A percentile compares a stretch with the other conserved stretches of the same genome.
phyloP scores from a whole-genome alignment of 495 filamentous ascomycete species.

The Xylaria bambusicola region DNA sequence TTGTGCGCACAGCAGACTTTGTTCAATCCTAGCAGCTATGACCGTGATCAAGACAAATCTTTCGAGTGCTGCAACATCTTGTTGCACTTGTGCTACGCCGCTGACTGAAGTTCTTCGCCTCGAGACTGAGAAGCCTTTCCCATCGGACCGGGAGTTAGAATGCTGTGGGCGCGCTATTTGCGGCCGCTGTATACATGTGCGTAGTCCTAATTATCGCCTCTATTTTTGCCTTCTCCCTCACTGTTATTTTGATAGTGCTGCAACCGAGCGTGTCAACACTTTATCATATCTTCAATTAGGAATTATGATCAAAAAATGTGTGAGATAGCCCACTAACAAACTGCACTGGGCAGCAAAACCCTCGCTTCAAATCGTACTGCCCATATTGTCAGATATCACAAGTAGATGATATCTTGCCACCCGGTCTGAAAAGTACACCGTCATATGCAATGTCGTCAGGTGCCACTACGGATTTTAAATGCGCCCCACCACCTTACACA shows the following conservation, averaged over 20 bases:
- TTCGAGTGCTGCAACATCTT: conserved; percentile 46
- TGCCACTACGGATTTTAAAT: conserved; percentile 23
- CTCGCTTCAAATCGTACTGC: conserved; percentile 70
- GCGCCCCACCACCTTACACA: conserved; percentile 46
- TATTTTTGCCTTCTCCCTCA: too few relatives aligned
- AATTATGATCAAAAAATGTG: neutral
- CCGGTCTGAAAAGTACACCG: conserved; percentile 59
- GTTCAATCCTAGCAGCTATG: too few relatives aligned
- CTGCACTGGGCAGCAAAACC: conserved; percentile 54
- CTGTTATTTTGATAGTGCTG: neutral
- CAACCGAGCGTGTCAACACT: neutral
- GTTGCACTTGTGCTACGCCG: conserved; percentile 66
- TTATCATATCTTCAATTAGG: neutral
- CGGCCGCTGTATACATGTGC: conserved; percentile 63
- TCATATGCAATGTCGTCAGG: conserved; percentile 51
- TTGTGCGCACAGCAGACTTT: too few relatives aligned
- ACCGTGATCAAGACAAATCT: conserved; percentile 22
- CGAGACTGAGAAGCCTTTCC: conserved; percentile 58
- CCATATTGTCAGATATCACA: conserved; percentile 53
- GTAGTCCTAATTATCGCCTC: conserved; percentile 16
- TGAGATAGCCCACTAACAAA: too few relatives aligned
- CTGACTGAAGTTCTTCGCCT: conserved; percentile 49
- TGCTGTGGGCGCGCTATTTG: conserved; percentile 73
- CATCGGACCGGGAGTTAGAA: conserved; percentile 51
- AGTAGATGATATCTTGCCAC: conserved; percentile 51